These are phyloP conservation scores for Botrytis cinerea DNA, from an alignment of 2,329 filamentous ascomycete species.

Conservation along the genomic window DNA sequence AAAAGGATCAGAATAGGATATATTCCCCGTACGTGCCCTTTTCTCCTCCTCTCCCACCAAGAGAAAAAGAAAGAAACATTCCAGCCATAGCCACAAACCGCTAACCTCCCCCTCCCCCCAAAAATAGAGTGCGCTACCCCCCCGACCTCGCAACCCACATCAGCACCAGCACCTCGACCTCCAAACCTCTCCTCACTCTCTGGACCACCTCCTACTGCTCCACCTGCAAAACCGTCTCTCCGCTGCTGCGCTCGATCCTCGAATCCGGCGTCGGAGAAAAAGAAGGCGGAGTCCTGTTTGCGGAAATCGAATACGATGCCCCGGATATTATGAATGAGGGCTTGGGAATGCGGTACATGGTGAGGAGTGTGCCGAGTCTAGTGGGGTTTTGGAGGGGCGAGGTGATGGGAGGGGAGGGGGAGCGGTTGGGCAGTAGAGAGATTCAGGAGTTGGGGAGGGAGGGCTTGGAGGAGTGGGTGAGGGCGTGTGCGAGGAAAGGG, in stretches of 20 bases:
- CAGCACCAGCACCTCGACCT: conserved; percentile 55
- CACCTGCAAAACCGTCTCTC: conserved; percentile 54
- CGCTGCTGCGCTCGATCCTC: conserved; percentile 52
- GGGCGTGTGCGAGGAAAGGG: conserved; percentile 9
- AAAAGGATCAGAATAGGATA: conserved; percentile 13
- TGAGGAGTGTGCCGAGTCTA: conserved; percentile 58
- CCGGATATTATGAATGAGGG: conserved; percentile 55
- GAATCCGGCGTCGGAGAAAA: conserved; percentile 51
- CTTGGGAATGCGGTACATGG: conserved; percentile 58
- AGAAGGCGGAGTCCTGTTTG: conserved; percentile 57
- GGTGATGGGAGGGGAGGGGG: not conserved
- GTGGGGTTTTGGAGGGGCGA: conserved; percentile 49
- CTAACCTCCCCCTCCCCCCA: not conserved
- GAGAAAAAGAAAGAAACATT: not conserved
- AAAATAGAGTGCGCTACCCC: conserved; percentile 57
- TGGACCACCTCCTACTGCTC: conserved; percentile 62
- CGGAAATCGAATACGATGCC: conserved; percentile 57
- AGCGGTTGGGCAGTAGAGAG: not conserved
- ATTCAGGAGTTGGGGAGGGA: conserved; percentile 5
- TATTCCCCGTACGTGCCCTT: not conserved
- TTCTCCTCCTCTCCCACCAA: no score
- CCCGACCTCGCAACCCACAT: conserved; percentile 58
- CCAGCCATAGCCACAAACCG: no score
- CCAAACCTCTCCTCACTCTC: conserved; percentile 58
- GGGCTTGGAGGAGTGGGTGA: conserved; percentile 13